Evolutionary conservation across 345 rosid genomes (phyloP), one percentile per base, ranked within the genome.

Genomic region (Euphorbia pulcherrima): DNA sequence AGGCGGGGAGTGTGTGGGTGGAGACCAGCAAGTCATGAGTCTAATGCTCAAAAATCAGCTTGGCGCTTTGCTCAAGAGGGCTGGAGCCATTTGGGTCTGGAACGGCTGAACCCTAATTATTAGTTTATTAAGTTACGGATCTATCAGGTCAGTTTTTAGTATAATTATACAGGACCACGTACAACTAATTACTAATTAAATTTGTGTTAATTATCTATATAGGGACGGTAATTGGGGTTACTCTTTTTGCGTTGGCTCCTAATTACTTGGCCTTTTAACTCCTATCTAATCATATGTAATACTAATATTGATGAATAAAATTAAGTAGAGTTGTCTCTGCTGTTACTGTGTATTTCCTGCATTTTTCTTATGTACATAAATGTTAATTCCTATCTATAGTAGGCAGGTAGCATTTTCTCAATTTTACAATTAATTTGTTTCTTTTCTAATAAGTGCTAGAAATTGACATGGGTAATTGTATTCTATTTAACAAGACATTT

Each of bases 61-160:
- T 2, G 88, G 73, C 33, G 74, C 88, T 8, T 46, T 83, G 74
- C 98, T 92, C 56, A 82, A 75, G 62, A 76, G 77, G 48, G 98
- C 97, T 28, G 87, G 93, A 23, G 98, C 98, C 20, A 88, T 92
- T 14, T 92, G 97, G 93, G 60, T 92, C 17, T 92, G 85, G 63
- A 68, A 53, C 8, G 35, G 23, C 39, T 68, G 17, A 20, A 41
- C 47, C 14, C 47, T 8, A 41, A 41, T 41, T 41, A 41, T 41
- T 41, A 41, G 2, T 41, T 41, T 3, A 51, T 51, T 51, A 51
- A 6, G 23, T 1, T 53, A 23, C 4, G 58, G 13, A 53, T 53
- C n/a, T n/a, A n/a, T n/a, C 26, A 5, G 28, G 27, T 41, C 47
- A 41, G 53, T 21, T 48, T 48, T 48, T 33, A 33, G 37, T 33